phyloP scores from a whole-genome alignment of 2,329 filamentous ascomycete genomes.

The Colletotrichum orbiculare region DNA sequence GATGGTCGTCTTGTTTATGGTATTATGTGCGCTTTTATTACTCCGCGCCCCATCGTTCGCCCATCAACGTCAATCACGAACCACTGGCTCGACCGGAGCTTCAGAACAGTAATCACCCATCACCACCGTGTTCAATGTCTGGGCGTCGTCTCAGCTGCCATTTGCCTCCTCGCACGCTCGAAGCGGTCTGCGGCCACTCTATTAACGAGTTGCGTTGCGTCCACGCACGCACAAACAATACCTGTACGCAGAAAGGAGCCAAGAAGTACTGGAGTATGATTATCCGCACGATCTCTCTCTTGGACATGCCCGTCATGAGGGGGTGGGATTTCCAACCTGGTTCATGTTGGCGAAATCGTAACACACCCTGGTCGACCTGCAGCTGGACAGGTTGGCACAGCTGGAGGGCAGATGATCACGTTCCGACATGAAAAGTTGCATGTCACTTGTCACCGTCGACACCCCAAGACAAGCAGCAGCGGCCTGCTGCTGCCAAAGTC shows the following conservation, averaged over 20 bases:
- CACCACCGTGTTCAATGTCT: conserved; percentile 1
- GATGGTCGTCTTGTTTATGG: neutral
- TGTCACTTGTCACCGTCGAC: conserved; percentile 6
- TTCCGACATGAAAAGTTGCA: neutral
- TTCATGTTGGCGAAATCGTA: conserved; percentile 2
- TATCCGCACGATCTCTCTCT: conserved; percentile 11
- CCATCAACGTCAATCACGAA: conserved; percentile 24
- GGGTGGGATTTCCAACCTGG: conserved; percentile 18
- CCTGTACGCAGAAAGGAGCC: neutral
- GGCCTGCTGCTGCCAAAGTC: too few species aligned
- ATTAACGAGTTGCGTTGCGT: neutral
- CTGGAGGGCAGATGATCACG: conserved; percentile 13
- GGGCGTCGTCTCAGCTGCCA: conserved; percentile 19
- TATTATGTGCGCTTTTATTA: neutral
- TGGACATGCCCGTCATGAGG: conserved; percentile 18
- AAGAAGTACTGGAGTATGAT: conserved; percentile 20
- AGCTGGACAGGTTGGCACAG: conserved; percentile 19
- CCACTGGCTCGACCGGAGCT: conserved; percentile 7
- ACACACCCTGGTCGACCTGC: conserved; percentile 12
- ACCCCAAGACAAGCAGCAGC: conserved; percentile 1
- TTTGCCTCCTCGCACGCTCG: neutral
- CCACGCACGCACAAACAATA: too few species aligned
- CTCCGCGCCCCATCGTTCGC: conserved; percentile 9
- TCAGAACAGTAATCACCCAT: conserved; percentile 5
- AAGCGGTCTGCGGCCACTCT: neutral